phyloP scores from a whole-genome alignment of 768 basidiomycete species.

The Podaxis mareebaensis region DNA sequence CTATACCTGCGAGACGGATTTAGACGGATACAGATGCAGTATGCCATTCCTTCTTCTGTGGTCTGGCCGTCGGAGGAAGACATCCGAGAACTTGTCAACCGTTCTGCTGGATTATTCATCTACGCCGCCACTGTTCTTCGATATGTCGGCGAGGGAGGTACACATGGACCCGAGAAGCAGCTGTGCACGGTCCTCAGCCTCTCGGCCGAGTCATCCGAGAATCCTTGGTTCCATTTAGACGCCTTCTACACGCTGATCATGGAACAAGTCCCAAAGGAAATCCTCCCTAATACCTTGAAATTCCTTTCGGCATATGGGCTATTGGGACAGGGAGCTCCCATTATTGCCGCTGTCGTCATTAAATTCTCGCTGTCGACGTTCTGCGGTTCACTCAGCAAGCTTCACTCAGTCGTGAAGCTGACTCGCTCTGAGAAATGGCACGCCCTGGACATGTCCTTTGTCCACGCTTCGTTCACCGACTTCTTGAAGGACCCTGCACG shows the following conservation, averaged over 20 bases:
- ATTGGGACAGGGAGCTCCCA: neutral
- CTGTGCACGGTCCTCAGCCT: neutral
- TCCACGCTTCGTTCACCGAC: neutral
- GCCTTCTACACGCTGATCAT: constrained; percentile 1
- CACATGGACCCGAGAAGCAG: neutral
- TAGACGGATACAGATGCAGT: neutral
- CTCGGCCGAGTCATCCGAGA: neutral
- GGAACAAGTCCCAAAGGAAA: neutral
- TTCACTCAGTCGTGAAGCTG: neutral
- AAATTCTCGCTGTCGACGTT: neutral
- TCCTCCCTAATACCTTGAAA: neutral
- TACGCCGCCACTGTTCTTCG: neutral
- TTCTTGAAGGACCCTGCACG: neutral
- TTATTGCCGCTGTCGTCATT: neutral
- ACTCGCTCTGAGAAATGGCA: neutral
- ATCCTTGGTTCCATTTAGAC: neutral
- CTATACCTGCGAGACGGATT: neutral
- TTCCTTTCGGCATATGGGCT: neutral
- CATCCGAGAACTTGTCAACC: neutral
- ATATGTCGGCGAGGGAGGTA: neutral
- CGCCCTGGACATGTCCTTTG: neutral
- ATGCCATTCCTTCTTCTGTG: neutral
- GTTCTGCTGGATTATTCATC: neutral
- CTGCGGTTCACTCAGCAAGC: neutral
- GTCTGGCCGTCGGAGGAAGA: neutral